phyloP scores from a whole-genome alignment of 2,329 filamentous ascomycete species.

The Chaetomium sp. region DNA sequence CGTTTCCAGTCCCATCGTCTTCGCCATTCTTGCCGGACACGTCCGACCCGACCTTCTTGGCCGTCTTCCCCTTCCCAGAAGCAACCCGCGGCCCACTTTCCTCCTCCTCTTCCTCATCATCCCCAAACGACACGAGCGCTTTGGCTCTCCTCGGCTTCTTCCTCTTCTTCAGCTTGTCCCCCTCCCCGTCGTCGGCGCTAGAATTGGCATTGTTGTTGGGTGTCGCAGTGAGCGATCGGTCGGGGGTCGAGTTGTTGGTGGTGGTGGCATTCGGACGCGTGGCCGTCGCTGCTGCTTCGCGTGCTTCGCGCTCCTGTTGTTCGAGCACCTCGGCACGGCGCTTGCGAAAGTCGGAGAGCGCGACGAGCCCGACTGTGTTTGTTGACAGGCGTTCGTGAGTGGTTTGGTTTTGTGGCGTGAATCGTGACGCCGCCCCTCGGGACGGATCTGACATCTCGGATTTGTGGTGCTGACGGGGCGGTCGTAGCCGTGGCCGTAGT shows the following conservation, averaged over 20 bases:
- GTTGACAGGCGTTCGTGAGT: conserved; percentile 77
- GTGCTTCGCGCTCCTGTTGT: conserved; percentile 75
- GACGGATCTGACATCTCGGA: conserved; percentile 36
- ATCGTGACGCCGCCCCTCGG: conserved; percentile 43
- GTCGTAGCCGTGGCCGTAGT: too few relatives aligned
- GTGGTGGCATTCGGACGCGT: conserved; percentile 18
- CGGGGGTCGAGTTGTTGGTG: conserved; percentile 39
- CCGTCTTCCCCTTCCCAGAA: conserved; percentile 23
- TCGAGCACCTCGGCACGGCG: conserved; percentile 90
- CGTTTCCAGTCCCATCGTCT: conserved; percentile 9
- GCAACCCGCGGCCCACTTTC: conserved; percentile 32
- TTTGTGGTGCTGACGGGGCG: background rate
- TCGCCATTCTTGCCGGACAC: conserved; percentile 26
- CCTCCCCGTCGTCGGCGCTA: conserved; percentile 23
- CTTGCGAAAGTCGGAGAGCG: conserved; percentile 91
- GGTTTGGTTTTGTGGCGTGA: conserved; percentile 68
- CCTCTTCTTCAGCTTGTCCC: conserved; percentile 25
- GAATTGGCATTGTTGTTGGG: conserved; percentile 5
- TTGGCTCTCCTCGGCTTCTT: conserved; percentile 38
- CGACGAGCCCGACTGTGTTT: conserved; percentile 84
- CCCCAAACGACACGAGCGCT: conserved; percentile 54
- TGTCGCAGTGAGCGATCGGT: conserved; percentile 43
- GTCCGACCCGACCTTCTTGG: background rate
- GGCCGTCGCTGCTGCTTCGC: conserved; percentile 53
- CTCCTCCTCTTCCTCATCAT: conserved; percentile 60